phyloP scores from a whole-genome alignment of 768 basidiomycete genomes.

The Fomitopsis serialis region DNA sequence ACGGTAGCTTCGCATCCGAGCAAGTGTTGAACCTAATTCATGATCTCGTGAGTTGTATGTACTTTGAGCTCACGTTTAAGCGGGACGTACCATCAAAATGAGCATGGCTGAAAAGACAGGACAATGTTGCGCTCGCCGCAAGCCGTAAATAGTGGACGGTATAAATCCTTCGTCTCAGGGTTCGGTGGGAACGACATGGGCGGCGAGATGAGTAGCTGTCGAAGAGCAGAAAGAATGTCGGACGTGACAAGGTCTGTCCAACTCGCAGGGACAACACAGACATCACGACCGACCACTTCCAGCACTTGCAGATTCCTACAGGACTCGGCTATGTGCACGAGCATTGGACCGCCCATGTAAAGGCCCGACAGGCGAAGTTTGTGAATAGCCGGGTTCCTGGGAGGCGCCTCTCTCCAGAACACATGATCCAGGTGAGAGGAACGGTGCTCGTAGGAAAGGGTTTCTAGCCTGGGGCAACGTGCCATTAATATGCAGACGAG shows the following conservation, averaged over 20 bases:
- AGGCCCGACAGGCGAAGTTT: slow-evolving; percentile 38
- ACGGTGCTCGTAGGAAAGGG: slow-evolving; percentile 36
- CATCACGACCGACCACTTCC: slow-evolving; percentile 33
- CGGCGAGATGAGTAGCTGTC: slow-evolving; percentile 17
- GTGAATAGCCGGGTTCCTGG: slow-evolving; percentile 25
- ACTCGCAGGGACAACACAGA: slow-evolving; percentile 31
- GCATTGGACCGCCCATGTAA: slow-evolving; percentile 30
- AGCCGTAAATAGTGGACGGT: slow-evolving; percentile 22
- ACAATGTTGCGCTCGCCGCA: too few species aligned
- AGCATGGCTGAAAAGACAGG: slow-evolving; percentile 20
- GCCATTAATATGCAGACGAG: slow-evolving; percentile 36
- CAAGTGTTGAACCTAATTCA: too few species aligned
- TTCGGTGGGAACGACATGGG: too few species aligned
- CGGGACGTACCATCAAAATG: too few species aligned
- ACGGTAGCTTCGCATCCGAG: too few species aligned
- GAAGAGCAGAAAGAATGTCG: slow-evolving; percentile 30
- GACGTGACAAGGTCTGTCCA: slow-evolving; percentile 38
- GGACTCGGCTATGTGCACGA: slow-evolving; percentile 27
- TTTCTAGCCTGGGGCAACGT: slow-evolving; percentile 33
- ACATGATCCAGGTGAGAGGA: too few species aligned
- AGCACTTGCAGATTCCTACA: slow-evolving; percentile 38
- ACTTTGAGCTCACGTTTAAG: too few species aligned
- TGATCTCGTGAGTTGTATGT: too few species aligned
- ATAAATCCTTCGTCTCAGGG: slow-evolving; percentile 33
- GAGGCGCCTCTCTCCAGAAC: slow-evolving; percentile 28